Percentiles rank a stretch among this genome's conserved stretches.
phyloP scores from a whole-genome alignment of 2,329 filamentous ascomycete genomes.

The Colletotrichum kahawae region DNA sequence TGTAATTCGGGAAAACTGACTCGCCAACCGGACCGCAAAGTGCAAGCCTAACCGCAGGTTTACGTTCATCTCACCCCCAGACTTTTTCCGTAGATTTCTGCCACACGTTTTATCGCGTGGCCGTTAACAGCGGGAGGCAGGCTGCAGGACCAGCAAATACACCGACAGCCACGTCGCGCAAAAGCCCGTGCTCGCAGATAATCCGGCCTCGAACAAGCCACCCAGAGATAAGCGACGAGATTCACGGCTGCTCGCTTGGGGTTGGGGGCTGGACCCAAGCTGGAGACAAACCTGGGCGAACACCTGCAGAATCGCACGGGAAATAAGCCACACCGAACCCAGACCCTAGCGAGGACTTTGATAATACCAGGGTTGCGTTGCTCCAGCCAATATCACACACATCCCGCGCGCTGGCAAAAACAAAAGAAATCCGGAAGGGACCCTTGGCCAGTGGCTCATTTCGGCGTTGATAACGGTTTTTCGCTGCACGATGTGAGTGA shows the following conservation, averaged over 20 bases:
- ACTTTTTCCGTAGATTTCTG: neutral
- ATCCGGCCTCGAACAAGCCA: neutral
- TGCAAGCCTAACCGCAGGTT: neutral
- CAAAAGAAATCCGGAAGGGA: neutral
- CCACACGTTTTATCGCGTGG: neutral
- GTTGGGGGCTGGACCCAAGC: neutral
- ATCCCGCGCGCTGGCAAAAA: neutral
- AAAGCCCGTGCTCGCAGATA: neutral
- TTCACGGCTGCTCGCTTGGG: neutral
- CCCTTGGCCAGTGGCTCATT: neutral
- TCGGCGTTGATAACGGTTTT: neutral
- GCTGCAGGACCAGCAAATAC: neutral
- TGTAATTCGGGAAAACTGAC: neutral
- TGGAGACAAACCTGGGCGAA: neutral
- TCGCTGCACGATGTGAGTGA: neutral
- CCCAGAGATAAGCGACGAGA: slow-evolving; percentile 6
- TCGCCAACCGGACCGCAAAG: neutral
- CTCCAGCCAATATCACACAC: neutral
- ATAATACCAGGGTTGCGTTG: neutral
- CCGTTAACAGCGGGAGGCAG: neutral
- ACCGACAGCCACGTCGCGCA: neutral
- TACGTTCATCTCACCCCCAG: neutral
- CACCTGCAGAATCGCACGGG: neutral
- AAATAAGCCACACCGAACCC: neutral
- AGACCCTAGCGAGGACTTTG: neutral